Conservation (phyloP, 2,329 filamentous ascomycete species). For the Chaetomiaceae sp. region DNA sequence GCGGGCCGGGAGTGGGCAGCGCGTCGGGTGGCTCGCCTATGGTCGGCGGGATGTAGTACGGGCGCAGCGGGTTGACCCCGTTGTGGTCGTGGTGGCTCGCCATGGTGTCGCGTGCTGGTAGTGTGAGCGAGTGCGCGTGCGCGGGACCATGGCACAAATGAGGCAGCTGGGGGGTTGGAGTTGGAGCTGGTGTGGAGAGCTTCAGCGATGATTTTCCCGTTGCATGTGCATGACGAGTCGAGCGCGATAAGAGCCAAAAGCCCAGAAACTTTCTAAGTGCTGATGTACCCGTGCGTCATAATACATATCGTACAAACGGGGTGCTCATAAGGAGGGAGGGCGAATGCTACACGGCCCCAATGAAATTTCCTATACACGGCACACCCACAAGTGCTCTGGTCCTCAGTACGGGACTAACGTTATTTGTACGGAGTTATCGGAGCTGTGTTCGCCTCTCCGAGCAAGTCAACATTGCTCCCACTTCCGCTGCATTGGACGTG, state of each 20-base stretch:
- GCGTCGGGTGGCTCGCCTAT: slow-evolving; percentile 41
- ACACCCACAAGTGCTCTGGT: no score
- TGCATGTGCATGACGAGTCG: slow-evolving; percentile 21
- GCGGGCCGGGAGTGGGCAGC: slow-evolving; percentile 35
- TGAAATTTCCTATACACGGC: no score
- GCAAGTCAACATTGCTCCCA: neutral
- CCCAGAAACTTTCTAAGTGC: neutral
- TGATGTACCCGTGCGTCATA: neutral
- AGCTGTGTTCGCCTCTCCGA: neutral
- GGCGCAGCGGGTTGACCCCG: slow-evolving; percentile 57
- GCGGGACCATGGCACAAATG: slow-evolving; percentile 15
- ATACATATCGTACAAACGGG: slow-evolving; percentile 18
- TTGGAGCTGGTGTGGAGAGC: neutral
- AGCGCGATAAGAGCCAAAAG: slow-evolving; percentile 13
- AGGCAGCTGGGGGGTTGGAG: no score
- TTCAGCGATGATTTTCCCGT: slow-evolving; percentile 9
- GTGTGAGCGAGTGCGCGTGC: no score
- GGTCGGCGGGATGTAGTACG: slow-evolving; percentile 62
- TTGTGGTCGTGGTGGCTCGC: slow-evolving; percentile 38
- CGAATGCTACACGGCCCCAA: neutral
- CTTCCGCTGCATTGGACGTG: neutral
- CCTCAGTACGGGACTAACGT: slow-evolving; percentile 14
- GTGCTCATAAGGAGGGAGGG: slow-evolving; percentile 11
- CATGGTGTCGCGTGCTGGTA: slow-evolving; percentile 31
- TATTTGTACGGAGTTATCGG: slow-evolving; percentile 15